Base-by-base conservation (phyloP, 768 basidiomycete genomes). In the Hortiboletus campestris region DNA sequence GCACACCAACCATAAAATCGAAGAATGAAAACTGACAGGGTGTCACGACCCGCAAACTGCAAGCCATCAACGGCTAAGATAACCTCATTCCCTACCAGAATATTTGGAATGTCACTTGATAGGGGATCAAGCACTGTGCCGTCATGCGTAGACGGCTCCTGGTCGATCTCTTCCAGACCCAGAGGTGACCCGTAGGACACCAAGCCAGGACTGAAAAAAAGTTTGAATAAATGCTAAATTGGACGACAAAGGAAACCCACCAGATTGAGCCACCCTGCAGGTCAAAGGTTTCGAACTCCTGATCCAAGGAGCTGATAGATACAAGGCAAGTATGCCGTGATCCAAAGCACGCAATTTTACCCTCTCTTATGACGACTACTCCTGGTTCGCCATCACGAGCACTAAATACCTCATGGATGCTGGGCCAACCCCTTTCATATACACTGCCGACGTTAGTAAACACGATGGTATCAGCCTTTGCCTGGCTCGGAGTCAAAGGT, bases 21-120 rank as follows among this genome's bases (percentile, higher is more conserved):
- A 48, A n/a, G 40, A 58, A 38, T 34, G 44, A 52, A 28, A 12
- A 63, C 75, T 59, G 61, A 85, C 84, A 84, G 65, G 17, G 79
- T 75, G 50, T 84, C 78, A 11, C 84, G 81, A 17, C 84, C 81
- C 2, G 77, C 77, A 63, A 88, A 91, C 55, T 81, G 79, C 32
- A 90, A 76, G 0, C 92, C 91, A 65, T 94, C 91, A 5, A 80
- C 80, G 10, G 88, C 92, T 34, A 77, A 77, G 22, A 81, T 72
- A n/a, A 81, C 67, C n/a, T 71, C 69, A 6, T 68, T 68, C 0
- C 70, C 75, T 4, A 62, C 70, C 14, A 75, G 53, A 35, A 80
- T 58, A 3, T 53, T 54, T 10, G 80, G 80, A 13, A 75, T 65
- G 11, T 50, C 34, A 39, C 54, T 60, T 55, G 68, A 43, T 59